A percentile compares a stretch with the other conserved stretches of the same genome.
phyloP scores from a whole-genome alignment of 495 filamentous ascomycete genomes.

The Barbatosphaeria neglecta region DNA sequence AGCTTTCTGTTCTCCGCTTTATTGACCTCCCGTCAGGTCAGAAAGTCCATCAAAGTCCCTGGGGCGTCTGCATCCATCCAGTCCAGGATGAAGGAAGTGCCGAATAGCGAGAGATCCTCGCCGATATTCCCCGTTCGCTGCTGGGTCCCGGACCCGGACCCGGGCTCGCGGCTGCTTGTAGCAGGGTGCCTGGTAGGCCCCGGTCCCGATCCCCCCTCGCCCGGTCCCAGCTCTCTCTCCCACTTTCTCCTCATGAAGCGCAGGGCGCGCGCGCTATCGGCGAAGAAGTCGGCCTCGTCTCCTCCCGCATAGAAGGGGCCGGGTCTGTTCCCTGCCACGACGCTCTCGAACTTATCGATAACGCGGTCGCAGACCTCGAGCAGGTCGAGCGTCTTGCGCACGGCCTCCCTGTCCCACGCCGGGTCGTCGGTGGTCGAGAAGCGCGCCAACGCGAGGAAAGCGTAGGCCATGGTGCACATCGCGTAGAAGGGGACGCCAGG shows the following conservation, averaged over 20 bases:
- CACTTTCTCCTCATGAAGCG: background rate
- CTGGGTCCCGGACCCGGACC: background rate
- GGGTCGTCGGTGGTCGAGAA: constrained; percentile 17
- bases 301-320: background rate
- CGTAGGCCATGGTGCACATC: constrained; percentile 5
- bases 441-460: constrained; percentile 10
- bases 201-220: background rate
- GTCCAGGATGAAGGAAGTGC: background rate
- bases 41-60: background rate
- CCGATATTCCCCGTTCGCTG: background rate
- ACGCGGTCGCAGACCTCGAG: constrained; percentile 12
- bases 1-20: no score
- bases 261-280: background rate
- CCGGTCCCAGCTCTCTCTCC: background rate
- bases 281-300: background rate
- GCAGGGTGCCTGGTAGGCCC: no score
- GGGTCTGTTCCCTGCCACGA: background rate
- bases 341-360: constrained; percentile 5
- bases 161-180: no score
- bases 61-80: background rate
- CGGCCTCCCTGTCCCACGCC: constrained; percentile 15
- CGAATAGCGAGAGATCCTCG: background rate
- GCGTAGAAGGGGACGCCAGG: constrained; percentile 7
- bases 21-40: no score
- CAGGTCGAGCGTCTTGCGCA: constrained; percentile 13